Conservation (phyloP, 2,329 filamentous ascomycete genomes). For the Clonostachys chloroleuca region DNA sequence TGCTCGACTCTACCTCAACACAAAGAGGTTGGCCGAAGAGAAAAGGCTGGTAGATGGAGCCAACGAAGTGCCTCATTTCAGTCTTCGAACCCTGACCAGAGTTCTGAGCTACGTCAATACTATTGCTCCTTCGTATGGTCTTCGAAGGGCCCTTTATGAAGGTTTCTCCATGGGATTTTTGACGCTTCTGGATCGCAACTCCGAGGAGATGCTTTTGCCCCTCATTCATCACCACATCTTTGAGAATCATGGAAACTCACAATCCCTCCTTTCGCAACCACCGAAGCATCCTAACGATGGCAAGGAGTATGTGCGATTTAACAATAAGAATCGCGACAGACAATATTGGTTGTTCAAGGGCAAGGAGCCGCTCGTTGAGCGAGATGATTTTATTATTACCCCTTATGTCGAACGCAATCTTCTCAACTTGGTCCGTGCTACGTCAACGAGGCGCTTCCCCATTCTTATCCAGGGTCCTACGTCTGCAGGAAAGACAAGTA, state of each 20-base stretch:
- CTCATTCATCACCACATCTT: constrained; percentile 79
- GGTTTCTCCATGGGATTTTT: constrained; percentile 98
- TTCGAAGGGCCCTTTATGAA: constrained; percentile 84
- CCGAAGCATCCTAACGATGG: constrained; percentile 76
- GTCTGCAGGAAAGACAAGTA: constrained; percentile 96
- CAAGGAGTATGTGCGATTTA: constrained; percentile 75
- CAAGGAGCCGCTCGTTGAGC: constrained; percentile 54
- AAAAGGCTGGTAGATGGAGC: constrained; percentile 91
- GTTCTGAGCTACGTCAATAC: constrained; percentile 84
- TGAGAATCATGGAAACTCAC: constrained; percentile 59
- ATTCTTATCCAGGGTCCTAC: constrained; percentile 96
- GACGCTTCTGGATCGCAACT: constrained; percentile 79
- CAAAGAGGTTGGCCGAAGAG: constrained; percentile 74
- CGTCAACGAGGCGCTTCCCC: constrained; percentile 86
- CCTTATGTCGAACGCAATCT: constrained; percentile 93
- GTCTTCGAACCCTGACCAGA: constrained; percentile 86
- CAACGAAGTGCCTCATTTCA: constrained; percentile 95
- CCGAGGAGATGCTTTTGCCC: constrained; percentile 73
- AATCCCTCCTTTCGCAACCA: constrained; percentile 71
- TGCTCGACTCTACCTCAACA: constrained; percentile 81
- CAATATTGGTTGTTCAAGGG: constrained; percentile 92
- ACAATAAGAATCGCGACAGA: constrained; percentile 55
- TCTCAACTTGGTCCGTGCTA: constrained; percentile 88
- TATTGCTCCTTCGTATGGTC: constrained; percentile 77
- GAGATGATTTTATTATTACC: constrained; percentile 92